These are phyloP conservation scores for Fusarium sp. DNA, from an alignment of 2,329 filamentous ascomycete genomes.

Conservation along the genomic window DNA sequence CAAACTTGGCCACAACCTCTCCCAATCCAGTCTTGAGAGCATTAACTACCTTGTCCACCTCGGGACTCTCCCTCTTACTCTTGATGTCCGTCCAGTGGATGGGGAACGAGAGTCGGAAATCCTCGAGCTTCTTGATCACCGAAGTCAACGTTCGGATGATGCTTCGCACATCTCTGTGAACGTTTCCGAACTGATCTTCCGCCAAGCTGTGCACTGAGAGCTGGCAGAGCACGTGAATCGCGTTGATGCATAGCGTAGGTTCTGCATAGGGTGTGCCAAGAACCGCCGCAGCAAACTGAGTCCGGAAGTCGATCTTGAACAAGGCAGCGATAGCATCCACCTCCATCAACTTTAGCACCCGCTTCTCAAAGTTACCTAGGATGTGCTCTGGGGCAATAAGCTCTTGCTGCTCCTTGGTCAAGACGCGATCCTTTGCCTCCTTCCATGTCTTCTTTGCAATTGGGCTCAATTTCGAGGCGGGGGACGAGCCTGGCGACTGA, in stretches of 20 bases:
- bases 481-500: slow-evolving; percentile 58
- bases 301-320: slow-evolving; percentile 74
- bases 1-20: slow-evolving; percentile 74
- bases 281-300: slow-evolving; percentile 70
- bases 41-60: slow-evolving; percentile 74
- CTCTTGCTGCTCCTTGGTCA: slow-evolving; percentile 63
- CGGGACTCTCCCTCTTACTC: slow-evolving; percentile 61
- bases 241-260: slow-evolving; percentile 72
- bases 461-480: slow-evolving; percentile 58
- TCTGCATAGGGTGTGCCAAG: slow-evolving; percentile 77
- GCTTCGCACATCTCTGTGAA: slow-evolving; percentile 78
- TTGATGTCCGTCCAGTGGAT: slow-evolving; percentile 82
- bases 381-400: slow-evolving; percentile 60
- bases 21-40: slow-evolving; percentile 70
- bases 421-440: slow-evolving; percentile 57
- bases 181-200: slow-evolving; percentile 85
- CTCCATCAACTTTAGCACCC: slow-evolving; percentile 56
- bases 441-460: slow-evolving; percentile 59
- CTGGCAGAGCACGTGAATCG: slow-evolving; percentile 71
- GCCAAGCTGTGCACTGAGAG: slow-evolving; percentile 75
- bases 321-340: slow-evolving; percentile 67
- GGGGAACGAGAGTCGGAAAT: slow-evolving; percentile 65
- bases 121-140: slow-evolving; percentile 73
- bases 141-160: slow-evolving; percentile 77
- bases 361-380: slow-evolving; percentile 56